Base-by-base conservation (phyloP, 352 stramenopile genomes). In the Phytopythium delawarense region DNA sequence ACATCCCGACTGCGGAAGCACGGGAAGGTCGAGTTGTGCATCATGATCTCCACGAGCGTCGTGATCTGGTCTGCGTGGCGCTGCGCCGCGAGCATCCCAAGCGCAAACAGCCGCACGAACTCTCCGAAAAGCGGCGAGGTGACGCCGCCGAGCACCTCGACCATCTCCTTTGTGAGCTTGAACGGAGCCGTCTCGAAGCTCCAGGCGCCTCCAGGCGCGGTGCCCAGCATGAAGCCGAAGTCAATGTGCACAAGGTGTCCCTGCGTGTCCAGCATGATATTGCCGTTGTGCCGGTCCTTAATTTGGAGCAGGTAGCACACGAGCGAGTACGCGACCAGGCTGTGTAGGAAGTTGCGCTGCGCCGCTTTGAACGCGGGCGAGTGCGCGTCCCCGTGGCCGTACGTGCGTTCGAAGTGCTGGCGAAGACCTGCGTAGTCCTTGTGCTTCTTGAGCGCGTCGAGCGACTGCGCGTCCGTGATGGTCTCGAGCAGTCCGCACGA, bases 211-310 rank as follows among this genome's bases (percentile, higher is more conserved):
- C 97, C 94, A 34, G 96, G 96, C 23, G 89, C 92, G 59, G 98
- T 96, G 25, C 94, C 96, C 6, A 99, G 80, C 45, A 98, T 87
- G 66, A 98, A 99, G 7, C 96, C 96, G 73, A 98, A 99, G 75
- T 99, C 96, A 59, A 99, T 99, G 80, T 99, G 96, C 42, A 98
- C 85, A 32, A 98, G 63, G 59, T 97, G 84, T 0, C 93, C 94
- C 49, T 91, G 59, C 21, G 67, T 81, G 66, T 98, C 91, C 35
- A 99, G 76, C 56, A 99, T 69, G 59, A 99, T 98, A 59, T 99
- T 99, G 18, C 94, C 96, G 69, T 99, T 99, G 78, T 99, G 96
- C 15, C 93, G 81, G 69, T 98, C 92, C 77, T 98, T 98, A 67
- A 98, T 91, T 72, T 94, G 79, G 25, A 98, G 75, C 52, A 97